phyloP scores from a whole-genome alignment of 192 early-diverging fungal species.

The Backusella morwellensis region DNA sequence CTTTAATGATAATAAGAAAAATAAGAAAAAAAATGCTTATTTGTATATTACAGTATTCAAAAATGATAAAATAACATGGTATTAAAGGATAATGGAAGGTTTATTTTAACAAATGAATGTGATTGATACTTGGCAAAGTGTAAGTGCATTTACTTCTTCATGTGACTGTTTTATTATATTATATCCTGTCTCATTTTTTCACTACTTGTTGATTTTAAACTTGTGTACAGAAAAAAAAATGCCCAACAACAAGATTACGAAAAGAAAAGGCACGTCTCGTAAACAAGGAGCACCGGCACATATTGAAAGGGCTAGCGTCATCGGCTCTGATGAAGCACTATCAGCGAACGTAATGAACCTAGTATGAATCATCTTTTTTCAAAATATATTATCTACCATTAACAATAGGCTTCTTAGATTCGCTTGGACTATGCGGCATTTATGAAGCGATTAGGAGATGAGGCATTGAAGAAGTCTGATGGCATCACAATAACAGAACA shows the following conservation, averaged over 20 bases:
- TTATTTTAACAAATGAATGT: too few species aligned
- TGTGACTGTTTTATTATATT: too few species aligned
- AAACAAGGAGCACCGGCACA: too few species aligned
- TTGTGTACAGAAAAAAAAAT: too few species aligned
- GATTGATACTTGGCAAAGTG: too few species aligned
- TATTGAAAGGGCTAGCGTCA: not conserved
- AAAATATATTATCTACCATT: not conserved
- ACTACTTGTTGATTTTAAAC: too few species aligned
- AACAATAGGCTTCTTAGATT: not conserved
- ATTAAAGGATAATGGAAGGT: too few species aligned
- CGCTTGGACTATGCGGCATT: slow-evolving; percentile 13
- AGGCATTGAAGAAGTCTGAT: not conserved
- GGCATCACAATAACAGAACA: not conserved
- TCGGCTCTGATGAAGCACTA: not conserved
- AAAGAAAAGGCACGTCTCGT: too few species aligned
- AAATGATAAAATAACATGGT: too few species aligned
- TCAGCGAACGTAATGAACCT: not conserved
- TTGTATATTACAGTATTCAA: not conserved
- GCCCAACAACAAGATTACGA: too few species aligned
- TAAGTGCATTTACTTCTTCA: too few species aligned
- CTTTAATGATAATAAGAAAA: not conserved
- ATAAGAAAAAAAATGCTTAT: not conserved
- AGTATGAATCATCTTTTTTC: not conserved
- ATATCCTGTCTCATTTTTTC: too few species aligned
- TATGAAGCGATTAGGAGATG: not conserved